A percentile compares a stretch with the other conserved stretches of the same genome.
phyloP scores from a whole-genome alignment of 192 early-diverging fungal genomes.

The Lobosporangium transversale region DNA sequence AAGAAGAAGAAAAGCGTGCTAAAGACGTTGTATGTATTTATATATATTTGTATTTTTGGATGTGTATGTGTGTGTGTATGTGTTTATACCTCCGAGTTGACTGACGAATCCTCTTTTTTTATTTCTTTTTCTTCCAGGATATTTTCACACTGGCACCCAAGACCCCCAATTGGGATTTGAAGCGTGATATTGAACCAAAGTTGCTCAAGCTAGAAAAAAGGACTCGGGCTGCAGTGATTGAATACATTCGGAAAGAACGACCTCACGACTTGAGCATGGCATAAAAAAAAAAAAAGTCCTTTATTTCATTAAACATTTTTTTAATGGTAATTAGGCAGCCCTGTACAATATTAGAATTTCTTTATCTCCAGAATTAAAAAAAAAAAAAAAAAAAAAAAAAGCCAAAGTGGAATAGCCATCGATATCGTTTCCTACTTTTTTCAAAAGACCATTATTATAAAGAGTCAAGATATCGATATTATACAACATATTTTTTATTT shows the following conservation, averaged over 20 bases:
- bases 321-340: neutral
- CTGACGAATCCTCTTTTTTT: too few species aligned
- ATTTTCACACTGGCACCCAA: constrained; percentile 84
- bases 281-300: neutral
- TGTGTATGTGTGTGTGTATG: too few species aligned
- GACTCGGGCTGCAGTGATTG: constrained; percentile 77
- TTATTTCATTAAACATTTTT: neutral
- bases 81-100: too few species aligned
- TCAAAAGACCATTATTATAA: neutral
- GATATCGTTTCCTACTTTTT: neutral
- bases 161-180: constrained; percentile 92
- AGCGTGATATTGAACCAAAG: constrained; percentile 84
- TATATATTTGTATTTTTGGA: too few species aligned
- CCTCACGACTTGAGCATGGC: constrained; percentile 42
- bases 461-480: constrained; percentile 7
- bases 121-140: too few species aligned
- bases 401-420: neutral
- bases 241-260: constrained; percentile 74
- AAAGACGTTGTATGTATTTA: constrained; percentile 67
- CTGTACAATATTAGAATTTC: neutral
- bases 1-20: constrained; percentile 64
- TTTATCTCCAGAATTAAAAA: neutral
- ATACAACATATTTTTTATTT: constrained; percentile 15
- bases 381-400: neutral
- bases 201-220: constrained; percentile 74